Evolutionary conservation across 768 basidiomycete genomes (phyloP).

Genomic region (Chalciporus piperatus): DNA sequence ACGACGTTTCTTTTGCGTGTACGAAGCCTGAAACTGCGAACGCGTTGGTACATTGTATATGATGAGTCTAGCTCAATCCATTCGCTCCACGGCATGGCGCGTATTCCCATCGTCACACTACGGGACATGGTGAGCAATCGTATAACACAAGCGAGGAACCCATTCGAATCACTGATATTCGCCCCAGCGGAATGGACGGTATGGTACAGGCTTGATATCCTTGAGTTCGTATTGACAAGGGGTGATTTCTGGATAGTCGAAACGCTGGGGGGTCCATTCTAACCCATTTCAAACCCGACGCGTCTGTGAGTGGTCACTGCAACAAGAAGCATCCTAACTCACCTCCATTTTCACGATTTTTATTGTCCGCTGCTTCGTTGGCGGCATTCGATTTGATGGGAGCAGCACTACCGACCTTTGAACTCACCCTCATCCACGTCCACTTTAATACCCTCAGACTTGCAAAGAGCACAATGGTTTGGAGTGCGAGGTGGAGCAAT

Average conservation of each 20-base stretch:
- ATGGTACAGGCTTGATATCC: conserved; percentile 54
- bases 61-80: conserved; percentile 73
- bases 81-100: conserved; percentile 63
- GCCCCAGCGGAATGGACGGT: conserved; percentile 63
- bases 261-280: conserved; percentile 55
- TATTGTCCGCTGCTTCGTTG: conserved; percentile 15
- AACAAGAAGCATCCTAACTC: neutral
- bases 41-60: conserved; percentile 50
- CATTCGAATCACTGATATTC: conserved; percentile 52
- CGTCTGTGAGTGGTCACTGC: neutral
- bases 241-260: conserved; percentile 50
- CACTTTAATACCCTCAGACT: conserved; percentile 11
- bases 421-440: conserved; percentile 4
- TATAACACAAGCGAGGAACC: neutral
- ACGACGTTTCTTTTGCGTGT: conserved; percentile 50
- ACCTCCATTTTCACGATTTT: conserved; percentile 25
- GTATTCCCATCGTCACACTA: conserved; percentile 70
- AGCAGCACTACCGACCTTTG: neutral
- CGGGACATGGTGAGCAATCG: conserved; percentile 2
- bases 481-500: conserved; percentile 19
- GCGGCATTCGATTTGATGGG: neutral
- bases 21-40: conserved; percentile 52
- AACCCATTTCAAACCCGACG: neutral
- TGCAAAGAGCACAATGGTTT: conserved; percentile 8
- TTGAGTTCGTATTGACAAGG: conserved; percentile 38